Base-by-base conservation (phyloP, 2,329 filamentous ascomycete genomes). In the Aspergillus hiratsukae region DNA sequence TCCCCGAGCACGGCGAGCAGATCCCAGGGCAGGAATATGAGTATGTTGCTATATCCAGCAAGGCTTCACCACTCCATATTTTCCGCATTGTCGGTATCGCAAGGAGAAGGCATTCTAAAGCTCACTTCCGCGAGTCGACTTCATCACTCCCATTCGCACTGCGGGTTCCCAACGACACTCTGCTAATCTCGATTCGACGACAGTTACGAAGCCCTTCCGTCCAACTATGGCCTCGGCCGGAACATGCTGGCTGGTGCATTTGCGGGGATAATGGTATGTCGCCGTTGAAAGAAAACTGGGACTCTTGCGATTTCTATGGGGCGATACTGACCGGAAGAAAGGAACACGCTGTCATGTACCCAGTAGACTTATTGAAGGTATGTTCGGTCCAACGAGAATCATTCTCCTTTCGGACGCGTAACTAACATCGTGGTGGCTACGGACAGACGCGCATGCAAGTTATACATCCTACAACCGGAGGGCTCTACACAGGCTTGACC, bases 281-380 rank as follows among this genome's bases (percentile, higher is more conserved):
- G 14, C 31, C 48, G 52, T 21, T 25, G 10, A 19, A 31, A n/a
- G 10, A 21, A 31, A n/a, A 29, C 23, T 35, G 53, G 45, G 48
- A 48, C 46, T 28, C 56, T 53, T 45, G n/a, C 28, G 29, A 50
- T 29, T 51, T 37, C 10, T 21, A 21, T 49, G 25, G 37, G 40
- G 35, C 28, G 31, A 29, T 55, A 28, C 61, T 66, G 59, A 66
- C 58, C 52, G 64, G 60, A 59, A 50, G 62, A 56, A 66, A 97
- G 92, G 93, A 97, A 79, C 93, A 97, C 76, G 95, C 93, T 58
- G 92, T 96, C 69, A 97, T 99, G 94, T 99, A 99, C 73, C 94
- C 94, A 21, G 89, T 99, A 71, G 94, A 99, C 79, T 86, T 96
- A 65, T 89, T 99, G 72, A 99, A 99, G 88, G 94, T 97, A 74